phyloP scores from a whole-genome alignment of 176 grass and related monocot species.

The Panicum miliaceum region DNA sequence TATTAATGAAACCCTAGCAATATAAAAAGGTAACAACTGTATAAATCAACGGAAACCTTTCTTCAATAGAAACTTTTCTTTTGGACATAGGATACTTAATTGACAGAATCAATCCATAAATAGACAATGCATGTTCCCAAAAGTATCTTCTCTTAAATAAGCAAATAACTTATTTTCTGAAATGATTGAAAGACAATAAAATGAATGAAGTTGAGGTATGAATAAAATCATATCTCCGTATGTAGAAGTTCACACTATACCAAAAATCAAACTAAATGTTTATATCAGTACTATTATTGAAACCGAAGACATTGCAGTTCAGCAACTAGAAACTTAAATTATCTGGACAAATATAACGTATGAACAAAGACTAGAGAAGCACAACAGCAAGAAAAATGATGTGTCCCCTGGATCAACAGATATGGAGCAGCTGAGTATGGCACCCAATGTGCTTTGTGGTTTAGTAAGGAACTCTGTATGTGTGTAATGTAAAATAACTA shows the following conservation, averaged over 20 bases:
- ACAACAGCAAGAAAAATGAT: neutral
- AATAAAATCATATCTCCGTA: neutral
- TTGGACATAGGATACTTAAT: neutral
- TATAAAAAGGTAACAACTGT: neutral
- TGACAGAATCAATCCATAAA: neutral
- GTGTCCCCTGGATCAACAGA: neutral
- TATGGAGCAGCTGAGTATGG: slow-evolving; percentile 1
- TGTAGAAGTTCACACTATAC: neutral
- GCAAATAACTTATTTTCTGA: neutral
- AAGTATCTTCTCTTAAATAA: neutral
- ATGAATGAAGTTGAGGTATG: neutral
- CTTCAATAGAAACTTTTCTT: neutral
- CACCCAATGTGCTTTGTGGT: neutral
- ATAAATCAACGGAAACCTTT: neutral
- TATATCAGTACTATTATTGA: neutral
- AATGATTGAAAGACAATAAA: neutral
- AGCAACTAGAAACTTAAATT: slow-evolving; percentile 6
- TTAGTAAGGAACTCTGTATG: too few relatives aligned
- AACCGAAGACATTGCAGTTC: neutral
- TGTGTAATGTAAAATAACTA: too few relatives aligned
- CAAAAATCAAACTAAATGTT: slow-evolving; percentile 11
- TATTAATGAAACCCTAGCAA: neutral
- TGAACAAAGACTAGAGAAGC: slow-evolving; percentile 10
- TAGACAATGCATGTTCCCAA: neutral
- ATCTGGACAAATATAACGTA: slow-evolving; percentile 13